Evolutionary conservation across 768 basidiomycete genomes (phyloP), one percentile per base, ranked within the genome.

Genomic region (Exidia glandulosa): DNA sequence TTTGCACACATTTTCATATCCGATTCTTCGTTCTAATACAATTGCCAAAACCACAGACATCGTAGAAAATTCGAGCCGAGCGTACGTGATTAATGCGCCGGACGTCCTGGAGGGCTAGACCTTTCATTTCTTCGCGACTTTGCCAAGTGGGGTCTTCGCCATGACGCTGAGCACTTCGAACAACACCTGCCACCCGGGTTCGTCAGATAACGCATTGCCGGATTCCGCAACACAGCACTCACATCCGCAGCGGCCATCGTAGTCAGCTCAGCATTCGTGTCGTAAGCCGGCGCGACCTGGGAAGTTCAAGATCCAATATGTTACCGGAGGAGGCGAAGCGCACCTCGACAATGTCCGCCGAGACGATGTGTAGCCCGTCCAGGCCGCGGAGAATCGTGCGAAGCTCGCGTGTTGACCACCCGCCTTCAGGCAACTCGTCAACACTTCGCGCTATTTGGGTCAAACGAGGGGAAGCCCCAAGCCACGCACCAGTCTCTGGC

Each of bases 311-410:
- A 45, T 45, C 10, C 9, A 10, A 19, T 14, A 19, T 19, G 19
- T 45, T 14, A 45, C 16, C 23, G 41, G 41, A 45, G 23, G 23
- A 12, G 10, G 19, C 10, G 36, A 12, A 45, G 41, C 41, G 19
- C 27, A 91, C 90, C 68, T 92, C 90, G 52, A 92, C 90, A 48
- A 92, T 82, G 68, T 92, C 90, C 9, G 85, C 87, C 36, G 84
- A 88, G 52, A 91, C 87, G 62, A 92, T 84, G 61, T 82, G 75
- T 57, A 91, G 75, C 14, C 88, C 88, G 58, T 85, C 84, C 14
- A 92, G 72, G 23, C 89, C 88, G 55, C 88, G 76, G 60, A 91
- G 71, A 66, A 91, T 87, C 6, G 84, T 82, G 56, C 87, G 83
- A 57, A 90, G 73, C 71, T 92, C 89, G 60, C 90, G 84, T 6